Conservation (phyloP, 2,329 filamentous ascomycete genomes). For the Ascochyta clinopodiicola region DNA sequence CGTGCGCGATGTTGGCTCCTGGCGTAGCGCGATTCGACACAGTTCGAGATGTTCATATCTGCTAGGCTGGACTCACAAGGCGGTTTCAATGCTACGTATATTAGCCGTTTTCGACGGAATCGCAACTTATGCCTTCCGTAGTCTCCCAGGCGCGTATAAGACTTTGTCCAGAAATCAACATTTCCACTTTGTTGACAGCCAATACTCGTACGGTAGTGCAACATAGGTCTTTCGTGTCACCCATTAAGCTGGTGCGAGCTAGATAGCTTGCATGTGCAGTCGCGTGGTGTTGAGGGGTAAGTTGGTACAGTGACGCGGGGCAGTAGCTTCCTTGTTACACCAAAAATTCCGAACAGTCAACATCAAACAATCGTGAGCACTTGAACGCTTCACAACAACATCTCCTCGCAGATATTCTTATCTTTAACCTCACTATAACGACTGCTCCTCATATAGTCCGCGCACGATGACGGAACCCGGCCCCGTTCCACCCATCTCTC, state of each 20-base stretch:
- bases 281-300: constrained; percentile 14
- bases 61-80: too few relatives aligned
- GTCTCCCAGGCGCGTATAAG: too few relatives aligned
- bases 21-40: background rate
- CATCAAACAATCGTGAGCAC: background rate
- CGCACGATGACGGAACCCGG: constrained; percentile 32
- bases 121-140: too few relatives aligned
- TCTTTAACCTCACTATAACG: background rate
- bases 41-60: too few relatives aligned
- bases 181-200: too few relatives aligned
- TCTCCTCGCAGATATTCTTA: background rate
- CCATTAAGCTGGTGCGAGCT: too few relatives aligned
- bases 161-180: too few relatives aligned
- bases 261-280: background rate
- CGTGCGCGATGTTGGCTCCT: background rate
- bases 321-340: constrained; percentile 4
- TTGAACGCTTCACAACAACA: background rate
- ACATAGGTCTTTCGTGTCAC: too few relatives aligned
- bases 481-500: constrained; percentile 24
- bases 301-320: constrained; percentile 3
- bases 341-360: constrained; percentile 3
- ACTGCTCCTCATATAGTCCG: background rate
- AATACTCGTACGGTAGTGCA: too few relatives aligned
- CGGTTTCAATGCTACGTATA: too few relatives aligned
- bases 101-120: too few relatives aligned